Evolutionary conservation across 2,329 filamentous ascomycete genomes (phyloP).

Genomic region (Ophidiomyces ophidiicola): DNA sequence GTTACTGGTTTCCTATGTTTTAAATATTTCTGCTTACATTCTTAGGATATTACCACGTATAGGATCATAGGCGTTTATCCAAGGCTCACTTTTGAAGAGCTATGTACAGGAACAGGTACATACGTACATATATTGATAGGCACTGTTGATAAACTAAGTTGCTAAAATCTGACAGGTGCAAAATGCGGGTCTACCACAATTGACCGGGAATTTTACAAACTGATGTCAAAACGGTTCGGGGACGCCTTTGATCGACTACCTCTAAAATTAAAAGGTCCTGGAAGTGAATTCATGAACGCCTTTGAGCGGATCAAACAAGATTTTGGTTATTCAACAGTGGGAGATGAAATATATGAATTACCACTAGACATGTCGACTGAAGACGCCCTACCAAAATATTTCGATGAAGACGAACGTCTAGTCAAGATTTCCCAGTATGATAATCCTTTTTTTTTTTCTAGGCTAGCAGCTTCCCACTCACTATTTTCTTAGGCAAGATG

Average conservation of each 20-base stretch:
- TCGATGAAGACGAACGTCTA: conserved; percentile 11
- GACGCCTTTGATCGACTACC: conserved; percentile 20
- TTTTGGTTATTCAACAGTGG: conserved; percentile 18
- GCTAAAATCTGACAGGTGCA: conserved; percentile 17
- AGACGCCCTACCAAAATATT: conserved; percentile 7
- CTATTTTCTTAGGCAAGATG: conserved; percentile 7
- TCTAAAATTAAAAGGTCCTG: conserved; percentile 19
- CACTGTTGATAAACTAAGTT: neutral
- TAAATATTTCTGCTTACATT: neutral
- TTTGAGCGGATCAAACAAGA: conserved; percentile 25
- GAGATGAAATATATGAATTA: conserved; percentile 14
- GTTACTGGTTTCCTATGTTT: neutral
- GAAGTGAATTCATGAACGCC: conserved; percentile 25
- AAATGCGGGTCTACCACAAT: conserved; percentile 27
- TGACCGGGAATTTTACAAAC: conserved; percentile 24
- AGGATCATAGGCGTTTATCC: conserved; percentile 13
- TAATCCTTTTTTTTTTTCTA: neutral
- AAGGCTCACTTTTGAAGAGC: conserved; percentile 14
- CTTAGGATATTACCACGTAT: conserved; percentile 20
- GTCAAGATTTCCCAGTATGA: conserved; percentile 10
- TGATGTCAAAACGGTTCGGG: conserved; percentile 23
- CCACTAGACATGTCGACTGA: conserved; percentile 14
- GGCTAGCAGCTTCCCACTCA: neutral
- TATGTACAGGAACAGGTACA: conserved; percentile 11
- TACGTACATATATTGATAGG: neutral